A percentile compares a stretch with the other conserved stretches of the same genome.
Evolutionary conservation across 2,329 filamentous ascomycete genomes (phyloP).

Genomic region (Aspergillus carbonarius): DNA sequence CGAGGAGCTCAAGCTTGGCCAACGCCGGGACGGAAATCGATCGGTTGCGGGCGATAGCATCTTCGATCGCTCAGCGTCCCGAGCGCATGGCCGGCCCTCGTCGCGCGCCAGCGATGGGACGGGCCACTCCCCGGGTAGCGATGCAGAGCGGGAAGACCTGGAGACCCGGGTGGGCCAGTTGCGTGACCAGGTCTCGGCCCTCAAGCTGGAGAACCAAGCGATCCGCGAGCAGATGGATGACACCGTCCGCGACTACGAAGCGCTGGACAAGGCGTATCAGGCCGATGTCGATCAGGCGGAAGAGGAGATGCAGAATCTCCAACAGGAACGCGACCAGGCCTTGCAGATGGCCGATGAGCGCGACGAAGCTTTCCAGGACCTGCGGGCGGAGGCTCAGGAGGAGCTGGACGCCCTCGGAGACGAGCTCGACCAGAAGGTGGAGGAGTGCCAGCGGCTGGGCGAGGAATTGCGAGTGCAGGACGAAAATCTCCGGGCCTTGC

Average conservation of each 20-base stretch:
- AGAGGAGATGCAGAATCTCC: constrained; percentile 75
- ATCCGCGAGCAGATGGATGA: constrained; percentile 78
- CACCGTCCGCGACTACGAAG: constrained; percentile 76
- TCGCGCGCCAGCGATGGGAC: constrained; percentile 72
- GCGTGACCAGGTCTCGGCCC: constrained; percentile 80
- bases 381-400: constrained; percentile 59
- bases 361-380: constrained; percentile 50
- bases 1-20: constrained; percentile 88
- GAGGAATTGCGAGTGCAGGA: constrained; percentile 71
- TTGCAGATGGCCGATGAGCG: constrained; percentile 69
- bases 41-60: constrained; percentile 79
- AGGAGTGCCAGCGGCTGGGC: constrained; percentile 68
- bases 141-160: constrained; percentile 79
- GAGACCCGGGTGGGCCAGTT: constrained; percentile 81
- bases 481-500: constrained; percentile 87
- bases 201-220: constrained; percentile 87
- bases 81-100: constrained; percentile 70
- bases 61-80: constrained; percentile 88
- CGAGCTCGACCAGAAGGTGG: constrained; percentile 70
- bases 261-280: constrained; percentile 69
- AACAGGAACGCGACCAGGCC: constrained; percentile 83
- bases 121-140: constrained; percentile 63
- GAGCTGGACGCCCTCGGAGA: constrained; percentile 59
- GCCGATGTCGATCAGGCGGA: constrained; percentile 77
- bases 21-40: constrained; percentile 64